phyloP scores from a whole-genome alignment of 257 asterid genomes.

The Primulina tabacum region DNA sequence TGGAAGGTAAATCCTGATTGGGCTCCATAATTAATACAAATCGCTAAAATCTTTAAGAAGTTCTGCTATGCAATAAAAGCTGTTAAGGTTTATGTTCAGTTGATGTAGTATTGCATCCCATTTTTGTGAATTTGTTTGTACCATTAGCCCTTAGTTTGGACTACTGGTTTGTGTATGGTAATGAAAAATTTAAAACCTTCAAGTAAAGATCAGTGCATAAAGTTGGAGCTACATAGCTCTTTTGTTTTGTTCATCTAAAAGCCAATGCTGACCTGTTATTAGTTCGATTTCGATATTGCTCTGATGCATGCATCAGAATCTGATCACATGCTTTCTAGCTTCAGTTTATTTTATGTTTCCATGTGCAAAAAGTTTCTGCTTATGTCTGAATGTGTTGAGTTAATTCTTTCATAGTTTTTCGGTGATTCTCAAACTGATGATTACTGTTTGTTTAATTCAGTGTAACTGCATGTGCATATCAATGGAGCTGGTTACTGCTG shows the following conservation, averaged over 20 bases:
- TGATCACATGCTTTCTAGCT: slow-evolving; percentile 15
- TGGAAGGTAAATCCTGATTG: slow-evolving; percentile 58
- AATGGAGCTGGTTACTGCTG: slow-evolving; percentile 99
- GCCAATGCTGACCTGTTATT: slow-evolving; percentile 14
- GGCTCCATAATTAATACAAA: slow-evolving; percentile 8
- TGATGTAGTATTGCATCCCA: slow-evolving; percentile 13
- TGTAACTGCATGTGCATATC: slow-evolving; percentile 74
- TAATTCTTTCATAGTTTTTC: slow-evolving; percentile 14
- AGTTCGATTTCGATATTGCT: not conserved
- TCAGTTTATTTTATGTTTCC: slow-evolving; percentile 12
- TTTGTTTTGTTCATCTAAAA: slow-evolving; percentile 15
- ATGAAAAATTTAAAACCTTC: not conserved
- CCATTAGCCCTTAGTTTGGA: not conserved
- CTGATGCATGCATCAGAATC: slow-evolving; percentile 8
- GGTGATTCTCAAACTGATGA: slow-evolving; percentile 17
- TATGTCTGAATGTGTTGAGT: slow-evolving; percentile 2
- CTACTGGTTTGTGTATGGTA: not conserved
- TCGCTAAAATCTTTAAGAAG: slow-evolving; percentile 13
- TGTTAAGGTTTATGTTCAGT: slow-evolving; percentile 10
- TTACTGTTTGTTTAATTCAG: slow-evolving; percentile 39
- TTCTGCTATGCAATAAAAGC: not conserved
- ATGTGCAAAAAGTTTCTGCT: slow-evolving; percentile 8
- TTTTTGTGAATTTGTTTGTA: not conserved
- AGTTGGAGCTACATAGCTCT: not conserved
- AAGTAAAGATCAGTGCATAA: slow-evolving; percentile 11